Evolutionary conservation across 768 basidiomycete species (phyloP).

Genomic region (Tricholomella constricta): DNA sequence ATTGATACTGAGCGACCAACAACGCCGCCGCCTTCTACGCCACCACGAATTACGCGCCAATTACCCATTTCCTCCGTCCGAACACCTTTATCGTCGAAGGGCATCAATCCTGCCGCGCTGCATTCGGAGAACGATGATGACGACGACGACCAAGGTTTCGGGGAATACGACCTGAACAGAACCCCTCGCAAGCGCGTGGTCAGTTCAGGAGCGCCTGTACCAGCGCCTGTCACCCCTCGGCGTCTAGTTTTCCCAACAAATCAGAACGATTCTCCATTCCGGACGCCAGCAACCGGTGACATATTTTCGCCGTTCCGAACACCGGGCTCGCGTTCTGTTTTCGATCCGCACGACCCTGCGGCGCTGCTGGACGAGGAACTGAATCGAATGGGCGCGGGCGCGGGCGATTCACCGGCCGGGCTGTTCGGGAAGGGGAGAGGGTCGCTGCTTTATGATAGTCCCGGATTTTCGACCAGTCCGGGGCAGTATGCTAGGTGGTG

Average conservation of each 20-base stretch:
- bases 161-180: conserved; percentile 29
- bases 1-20: conserved; percentile 11
- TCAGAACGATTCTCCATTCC: conserved; percentile 42
- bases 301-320: conserved; percentile 47
- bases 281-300: conserved; percentile 32
- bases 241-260: conserved; percentile 38
- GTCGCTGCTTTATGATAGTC: conserved; percentile 70
- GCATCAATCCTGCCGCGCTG: conserved; percentile 36
- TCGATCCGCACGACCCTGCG: conserved; percentile 74
- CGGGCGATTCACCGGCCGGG: conserved; percentile 65
- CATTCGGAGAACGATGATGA: conserved; percentile 19
- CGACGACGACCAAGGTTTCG: conserved; percentile 20
- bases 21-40: conserved; percentile 21
- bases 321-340: conserved; percentile 52
- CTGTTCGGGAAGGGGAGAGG: conserved; percentile 62
- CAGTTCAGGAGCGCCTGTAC: conserved; percentile 19
- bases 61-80: conserved; percentile 25
- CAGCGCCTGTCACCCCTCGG: conserved; percentile 40
- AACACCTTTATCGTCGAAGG: conserved; percentile 24
- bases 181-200: conserved; percentile 40
- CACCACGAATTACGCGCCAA: conserved; percentile 20
- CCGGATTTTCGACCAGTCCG: conserved; percentile 57
- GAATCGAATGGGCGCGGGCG: conserved; percentile 50
- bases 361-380: conserved; percentile 74
- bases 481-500: conserved; percentile 55